phyloP scores from a whole-genome alignment of 352 stramenopile species.

The Thalassiosira livingstoniorum region DNA sequence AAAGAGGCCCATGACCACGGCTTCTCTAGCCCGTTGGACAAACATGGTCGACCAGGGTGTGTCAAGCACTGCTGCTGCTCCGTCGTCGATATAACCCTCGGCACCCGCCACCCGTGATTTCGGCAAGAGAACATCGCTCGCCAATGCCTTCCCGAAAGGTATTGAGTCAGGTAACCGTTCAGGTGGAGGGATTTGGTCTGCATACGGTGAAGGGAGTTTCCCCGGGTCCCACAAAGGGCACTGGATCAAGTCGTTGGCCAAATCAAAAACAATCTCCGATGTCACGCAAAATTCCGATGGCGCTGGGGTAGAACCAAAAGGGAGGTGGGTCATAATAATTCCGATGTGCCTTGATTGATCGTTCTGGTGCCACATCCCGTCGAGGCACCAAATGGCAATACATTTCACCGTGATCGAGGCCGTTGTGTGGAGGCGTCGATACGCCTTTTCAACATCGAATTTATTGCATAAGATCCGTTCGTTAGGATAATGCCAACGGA shows the following conservation, averaged over 20 bases:
- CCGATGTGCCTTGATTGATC: not conserved
- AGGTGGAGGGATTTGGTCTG: not conserved
- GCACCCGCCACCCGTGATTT: not conserved
- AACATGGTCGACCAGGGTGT: not conserved
- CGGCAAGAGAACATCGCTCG: not conserved
- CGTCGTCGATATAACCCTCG: not conserved
- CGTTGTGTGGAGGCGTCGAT: constrained; percentile 12
- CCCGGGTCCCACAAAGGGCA: not conserved
- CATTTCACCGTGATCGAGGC: not conserved
- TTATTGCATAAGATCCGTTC: constrained; percentile 18
- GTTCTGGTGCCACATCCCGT: not conserved
- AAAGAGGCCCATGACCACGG: not conserved
- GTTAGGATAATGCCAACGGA: constrained; percentile 8
- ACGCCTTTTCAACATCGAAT: constrained; percentile 22
- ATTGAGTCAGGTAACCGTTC: not conserved
- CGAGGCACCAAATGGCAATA: not conserved
- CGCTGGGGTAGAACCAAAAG: not conserved
- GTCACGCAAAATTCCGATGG: not conserved
- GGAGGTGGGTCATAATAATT: not conserved
- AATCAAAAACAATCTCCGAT: not conserved
- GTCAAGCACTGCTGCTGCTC: not conserved
- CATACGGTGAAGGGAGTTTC: not conserved
- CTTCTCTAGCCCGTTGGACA: not conserved
- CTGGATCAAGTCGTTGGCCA: not conserved
- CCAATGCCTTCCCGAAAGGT: not conserved